A percentile compares a stretch with the other conserved stretches of the same genome.
Conservation (phyloP, 805 yeast genomes). For the Candida michaelii region DNA sequence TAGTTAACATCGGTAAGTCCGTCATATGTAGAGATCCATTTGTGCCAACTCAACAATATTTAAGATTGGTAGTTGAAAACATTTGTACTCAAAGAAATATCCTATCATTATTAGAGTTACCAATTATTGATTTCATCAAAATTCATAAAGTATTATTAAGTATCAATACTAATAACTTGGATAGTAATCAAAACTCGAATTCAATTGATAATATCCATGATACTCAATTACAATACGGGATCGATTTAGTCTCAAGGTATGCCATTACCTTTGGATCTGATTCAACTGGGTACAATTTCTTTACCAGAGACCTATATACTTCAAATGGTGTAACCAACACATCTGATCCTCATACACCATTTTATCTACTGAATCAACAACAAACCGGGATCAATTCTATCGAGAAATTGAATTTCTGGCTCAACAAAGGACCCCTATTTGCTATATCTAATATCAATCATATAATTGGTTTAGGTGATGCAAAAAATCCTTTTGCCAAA, state of each 20-base stretch:
- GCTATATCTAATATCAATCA: conserved; percentile 76
- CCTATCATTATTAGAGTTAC: conserved; percentile 57
- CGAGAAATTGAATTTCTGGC: conserved; percentile 67
- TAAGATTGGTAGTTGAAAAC: conserved; percentile 75
- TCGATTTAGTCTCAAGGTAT: conserved; percentile 62
- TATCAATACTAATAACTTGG: conserved; percentile 36
- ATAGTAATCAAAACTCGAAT: conserved; percentile 14
- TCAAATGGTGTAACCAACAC: conserved; percentile 27
- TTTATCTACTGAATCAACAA: conserved; percentile 27
- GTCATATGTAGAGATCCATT: conserved; percentile 81
- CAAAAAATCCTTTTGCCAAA: conserved; percentile 73
- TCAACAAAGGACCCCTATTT: conserved; percentile 71
- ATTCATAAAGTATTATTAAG: conserved; percentile 67
- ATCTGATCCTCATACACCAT: conserved; percentile 35
- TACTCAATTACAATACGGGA: conserved; percentile 52
- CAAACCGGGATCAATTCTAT: conserved; percentile 28
- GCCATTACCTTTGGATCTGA: conserved; percentile 69
- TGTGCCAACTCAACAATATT: conserved; percentile 78
- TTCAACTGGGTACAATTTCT: conserved; percentile 61
- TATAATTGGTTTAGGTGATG: conserved; percentile 74
- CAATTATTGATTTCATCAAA: conserved; percentile 60
- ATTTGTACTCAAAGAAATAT: conserved; percentile 65
- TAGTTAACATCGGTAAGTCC: conserved; percentile 75
- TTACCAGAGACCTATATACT: conserved; percentile 44
- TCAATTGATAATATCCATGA: conserved; percentile 33